Percentiles rank a stretch among this genome's conserved stretches.
phyloP scores from a whole-genome alignment of 2,329 filamentous ascomycete genomes.

The Tympanopsis confertula region DNA sequence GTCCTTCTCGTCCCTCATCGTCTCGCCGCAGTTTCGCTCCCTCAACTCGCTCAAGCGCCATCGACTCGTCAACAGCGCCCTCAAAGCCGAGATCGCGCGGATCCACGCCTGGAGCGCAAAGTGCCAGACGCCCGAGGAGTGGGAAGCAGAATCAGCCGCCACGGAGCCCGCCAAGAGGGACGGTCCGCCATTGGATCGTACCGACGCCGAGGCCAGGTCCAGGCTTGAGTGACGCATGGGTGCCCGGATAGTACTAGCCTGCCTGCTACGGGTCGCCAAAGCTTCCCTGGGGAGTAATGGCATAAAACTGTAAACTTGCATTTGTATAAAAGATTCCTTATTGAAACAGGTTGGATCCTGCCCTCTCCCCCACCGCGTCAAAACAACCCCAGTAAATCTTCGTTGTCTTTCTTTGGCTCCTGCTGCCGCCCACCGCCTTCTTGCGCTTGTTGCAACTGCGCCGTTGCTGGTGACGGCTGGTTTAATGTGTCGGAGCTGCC shows the following conservation, averaged over 20 bases:
- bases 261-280: no score
- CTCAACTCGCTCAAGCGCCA: slow-evolving; percentile 74
- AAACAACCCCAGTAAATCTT: slow-evolving; percentile 33
- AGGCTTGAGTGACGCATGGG: no score
- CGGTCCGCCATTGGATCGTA: no score
- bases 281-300: no score
- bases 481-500: no score
- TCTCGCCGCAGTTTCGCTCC: slow-evolving; percentile 56
- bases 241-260: no score
- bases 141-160: slow-evolving; percentile 69
- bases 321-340: no score
- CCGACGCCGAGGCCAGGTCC: no score
- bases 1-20: slow-evolving; percentile 45
- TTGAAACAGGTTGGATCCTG: no score
- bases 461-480: slow-evolving; percentile 52
- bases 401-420: slow-evolving; percentile 36
- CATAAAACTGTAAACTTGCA: no score
- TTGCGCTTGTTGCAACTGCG: slow-evolving; percentile 36
- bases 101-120: slow-evolving; percentile 95
- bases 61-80: slow-evolving; percentile 69
- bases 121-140: slow-evolving; percentile 85
- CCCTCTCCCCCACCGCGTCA: no score
- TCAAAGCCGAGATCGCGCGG: slow-evolving; percentile 77
- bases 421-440: slow-evolving; percentile 20
- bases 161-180: no score